phyloP scores from a whole-genome alignment of 2,329 filamentous ascomycete genomes.

The Fusarium ambrosium region DNA sequence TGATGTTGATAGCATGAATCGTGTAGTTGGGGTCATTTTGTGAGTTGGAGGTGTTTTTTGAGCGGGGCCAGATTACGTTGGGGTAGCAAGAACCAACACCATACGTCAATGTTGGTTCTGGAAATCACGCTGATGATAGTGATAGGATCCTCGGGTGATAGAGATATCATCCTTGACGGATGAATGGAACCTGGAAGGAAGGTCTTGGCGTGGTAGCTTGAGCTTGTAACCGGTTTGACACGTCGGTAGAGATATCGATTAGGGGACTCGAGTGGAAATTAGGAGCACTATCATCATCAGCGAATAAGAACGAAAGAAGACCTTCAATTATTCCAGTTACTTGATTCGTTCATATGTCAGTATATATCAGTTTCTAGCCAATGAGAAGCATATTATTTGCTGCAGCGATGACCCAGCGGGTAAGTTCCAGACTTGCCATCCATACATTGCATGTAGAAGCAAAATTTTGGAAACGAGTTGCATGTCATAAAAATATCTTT shows the following conservation, averaged over 20 bases:
- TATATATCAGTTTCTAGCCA: neutral
- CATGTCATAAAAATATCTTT: neutral
- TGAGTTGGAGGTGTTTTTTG: conserved; percentile 1
- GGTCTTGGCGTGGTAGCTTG: neutral
- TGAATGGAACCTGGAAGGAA: neutral
- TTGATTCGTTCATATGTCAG: neutral
- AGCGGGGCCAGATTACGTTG: neutral
- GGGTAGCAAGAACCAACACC: neutral
- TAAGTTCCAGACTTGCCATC: too few species aligned
- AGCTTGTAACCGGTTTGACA: neutral
- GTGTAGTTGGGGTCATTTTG: neutral
- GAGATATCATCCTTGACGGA: neutral
- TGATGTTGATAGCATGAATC: conserved; percentile 3
- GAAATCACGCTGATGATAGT: neutral
- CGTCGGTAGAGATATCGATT: neutral
- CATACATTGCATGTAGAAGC: too few species aligned
- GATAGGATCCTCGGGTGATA: neutral
- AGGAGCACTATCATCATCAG: neutral
- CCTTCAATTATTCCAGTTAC: neutral
- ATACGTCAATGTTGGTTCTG: neutral
- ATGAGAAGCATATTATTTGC: neutral
- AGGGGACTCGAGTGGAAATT: neutral
- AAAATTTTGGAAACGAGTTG: too few species aligned
- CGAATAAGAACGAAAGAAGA: neutral
- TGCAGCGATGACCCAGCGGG: neutral